These are phyloP conservation scores for Ophiocordyceps camponoti-floridani DNA, from an alignment of 2,329 filamentous ascomycete genomes.

Conservation along the genomic window DNA sequence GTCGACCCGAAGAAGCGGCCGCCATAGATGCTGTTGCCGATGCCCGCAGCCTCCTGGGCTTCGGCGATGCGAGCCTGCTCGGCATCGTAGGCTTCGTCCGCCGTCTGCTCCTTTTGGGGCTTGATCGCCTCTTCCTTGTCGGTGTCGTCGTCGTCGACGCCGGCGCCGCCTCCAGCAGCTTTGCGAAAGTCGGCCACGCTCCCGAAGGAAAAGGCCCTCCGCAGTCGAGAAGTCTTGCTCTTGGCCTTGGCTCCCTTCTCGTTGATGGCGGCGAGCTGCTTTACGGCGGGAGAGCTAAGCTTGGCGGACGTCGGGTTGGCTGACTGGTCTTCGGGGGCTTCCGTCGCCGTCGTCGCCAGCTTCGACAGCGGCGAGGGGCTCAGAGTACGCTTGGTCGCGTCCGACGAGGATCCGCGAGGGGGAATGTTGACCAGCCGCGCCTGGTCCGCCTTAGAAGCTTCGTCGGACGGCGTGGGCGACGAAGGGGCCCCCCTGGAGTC, in stretches of 20 bases:
- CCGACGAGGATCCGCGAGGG: conserved; percentile 43
- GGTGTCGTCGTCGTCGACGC: conserved; percentile 31
- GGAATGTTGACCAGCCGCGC: conserved; percentile 38
- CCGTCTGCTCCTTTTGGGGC: conserved; percentile 45
- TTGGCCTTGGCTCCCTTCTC: conserved; percentile 63
- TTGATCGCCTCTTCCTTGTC: conserved; percentile 25
- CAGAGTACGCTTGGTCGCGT: conserved; percentile 45
- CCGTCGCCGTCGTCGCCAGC: conserved; percentile 44
- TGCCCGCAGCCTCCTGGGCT: conserved; percentile 78
- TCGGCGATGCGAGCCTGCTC: conserved; percentile 85
- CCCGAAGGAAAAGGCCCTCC: conserved; percentile 90
- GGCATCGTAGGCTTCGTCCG: conserved; percentile 54
- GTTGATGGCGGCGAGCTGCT: conserved; percentile 73
- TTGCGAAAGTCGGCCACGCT: conserved; percentile 81
- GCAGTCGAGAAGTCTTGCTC: conserved; percentile 70
- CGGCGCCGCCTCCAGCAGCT: conserved; percentile 47
- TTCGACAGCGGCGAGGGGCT: conserved; percentile 61
- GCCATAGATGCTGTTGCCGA: conserved; percentile 87
- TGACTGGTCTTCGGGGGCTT: conserved; percentile 24
- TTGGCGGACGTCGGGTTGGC: conserved; percentile 17
- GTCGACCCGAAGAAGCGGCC: conserved; percentile 82
- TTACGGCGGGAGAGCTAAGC: conserved; percentile 52
- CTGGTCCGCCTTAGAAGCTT: conserved; percentile 33
- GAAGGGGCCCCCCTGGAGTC: conserved; percentile 35
- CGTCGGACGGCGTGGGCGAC: conserved; percentile 24